phyloP scores from a whole-genome alignment of 352 stramenopile genomes.

The Globisporangium cylindrosporum region DNA sequence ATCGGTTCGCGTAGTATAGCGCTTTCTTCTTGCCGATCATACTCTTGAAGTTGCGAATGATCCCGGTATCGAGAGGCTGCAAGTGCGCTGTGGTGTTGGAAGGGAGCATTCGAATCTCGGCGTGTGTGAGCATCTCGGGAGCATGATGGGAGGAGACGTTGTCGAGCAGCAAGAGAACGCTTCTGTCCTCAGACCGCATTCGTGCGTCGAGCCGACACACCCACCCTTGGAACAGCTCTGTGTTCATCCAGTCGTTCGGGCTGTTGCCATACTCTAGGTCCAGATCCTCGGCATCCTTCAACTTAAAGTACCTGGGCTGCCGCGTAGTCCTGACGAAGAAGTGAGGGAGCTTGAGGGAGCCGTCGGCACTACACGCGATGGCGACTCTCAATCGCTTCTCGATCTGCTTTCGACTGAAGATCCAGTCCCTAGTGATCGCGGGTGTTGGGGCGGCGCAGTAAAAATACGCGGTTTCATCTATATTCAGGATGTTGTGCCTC shows the following conservation, averaged over 20 bases:
- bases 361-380: not conserved
- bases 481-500: conserved; percentile 11
- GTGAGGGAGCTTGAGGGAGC: not conserved
- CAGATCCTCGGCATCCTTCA: not conserved
- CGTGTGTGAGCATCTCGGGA: not conserved
- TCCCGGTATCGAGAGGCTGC: conserved; percentile 26
- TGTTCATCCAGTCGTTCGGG: conserved; percentile 5
- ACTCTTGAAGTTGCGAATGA: conserved; percentile 5
- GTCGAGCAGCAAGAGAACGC: not conserved
- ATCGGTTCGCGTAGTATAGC: not conserved
- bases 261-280: not conserved
- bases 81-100: conserved; percentile 4
- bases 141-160: conserved; percentile 5
- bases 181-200: not conserved
- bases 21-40: conserved; percentile 3
- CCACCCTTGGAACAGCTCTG: not conserved
- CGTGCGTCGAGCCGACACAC: not conserved
- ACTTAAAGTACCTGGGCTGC: not conserved
- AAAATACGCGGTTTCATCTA: conserved; percentile 9
- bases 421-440: not conserved
- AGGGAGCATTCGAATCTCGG: not conserved
- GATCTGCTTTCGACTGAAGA: not conserved
- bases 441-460: not conserved
- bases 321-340: not conserved
- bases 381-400: conserved; percentile 6